Evolutionary conservation across 768 basidiomycete species (phyloP), one percentile per base, ranked within the genome.

Genomic region (Strobilomyces dryophilus): DNA sequence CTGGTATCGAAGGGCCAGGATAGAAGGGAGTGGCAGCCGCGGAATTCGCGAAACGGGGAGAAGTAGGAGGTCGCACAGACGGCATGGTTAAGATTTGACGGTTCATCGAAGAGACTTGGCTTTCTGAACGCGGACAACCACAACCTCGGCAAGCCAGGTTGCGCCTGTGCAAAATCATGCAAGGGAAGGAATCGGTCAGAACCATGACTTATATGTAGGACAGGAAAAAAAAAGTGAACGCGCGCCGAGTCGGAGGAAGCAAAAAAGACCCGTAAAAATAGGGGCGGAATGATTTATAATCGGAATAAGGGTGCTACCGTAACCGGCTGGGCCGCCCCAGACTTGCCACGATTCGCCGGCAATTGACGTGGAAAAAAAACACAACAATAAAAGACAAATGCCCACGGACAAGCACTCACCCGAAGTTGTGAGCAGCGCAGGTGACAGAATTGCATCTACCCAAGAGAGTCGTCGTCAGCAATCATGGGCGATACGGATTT

Each of bases 351-450:
- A 29, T 29, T 29, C 7, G 29, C 29, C 7, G 29, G 7, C 35
- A 36, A 32, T 9, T 29, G 27, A 44, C 17, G 27, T 18, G 31
- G 31, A 8, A 47, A 35, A 46, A 32, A 5, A 26, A 32, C 31
- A 29, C 35, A 26, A 26, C 39, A 37, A 42, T 27, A 53, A 59
- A 34, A 45, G 45, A 40, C 59, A 36, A 60, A 48, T 51, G 41
- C 47, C 45, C 8, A 17, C 42, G 47, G 37, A 44, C 31, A 52
- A 47, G 24, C 12, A 80, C 85, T 76, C 68, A 89, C 88, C 85
- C 85, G 76, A 91, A 92, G 73, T 92, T 92, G 68, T 90, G 87
- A 14, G 87, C 88, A 61, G 81, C 84, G 67, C 89, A 92, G 44
- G 77, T 81, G 59, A 80, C 74, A 51, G 80, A 79, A 51, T 72